phyloP scores from a whole-genome alignment of 345 rosid species.

The Eutrema heterophyllum region DNA sequence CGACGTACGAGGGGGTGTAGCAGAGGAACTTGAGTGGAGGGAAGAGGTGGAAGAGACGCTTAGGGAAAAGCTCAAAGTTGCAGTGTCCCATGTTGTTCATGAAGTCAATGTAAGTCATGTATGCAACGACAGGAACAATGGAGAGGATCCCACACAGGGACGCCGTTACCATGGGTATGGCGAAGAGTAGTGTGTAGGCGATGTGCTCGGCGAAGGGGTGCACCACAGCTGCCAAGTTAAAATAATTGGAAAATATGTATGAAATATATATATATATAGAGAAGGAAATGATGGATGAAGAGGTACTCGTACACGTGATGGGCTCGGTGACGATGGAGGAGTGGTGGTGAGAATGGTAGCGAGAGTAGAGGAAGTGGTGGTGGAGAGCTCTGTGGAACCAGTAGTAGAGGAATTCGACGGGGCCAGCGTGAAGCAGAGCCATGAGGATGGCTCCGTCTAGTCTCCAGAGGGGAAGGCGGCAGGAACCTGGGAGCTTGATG shows the following conservation, averaged over 20 bases:
- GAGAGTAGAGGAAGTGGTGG: conserved; percentile 78
- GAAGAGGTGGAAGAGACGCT: conserved; percentile 26
- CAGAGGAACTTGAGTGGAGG: conserved; percentile 32
- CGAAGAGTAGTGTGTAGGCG: conserved; percentile 43
- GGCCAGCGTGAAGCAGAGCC: conserved; percentile 55
- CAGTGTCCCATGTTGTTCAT: conserved; percentile 40
- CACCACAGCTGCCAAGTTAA: conserved; percentile 18
- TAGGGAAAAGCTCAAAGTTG: conserved; percentile 36
- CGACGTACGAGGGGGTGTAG: conserved; percentile 35
- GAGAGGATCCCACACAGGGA: conserved; percentile 7
- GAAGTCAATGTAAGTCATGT: conserved; percentile 30
- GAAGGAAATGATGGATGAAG: background rate
- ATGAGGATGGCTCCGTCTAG: conserved; percentile 38
- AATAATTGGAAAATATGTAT: background rate
- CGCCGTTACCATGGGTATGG: conserved; percentile 39
- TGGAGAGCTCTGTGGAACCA: conserved; percentile 79
- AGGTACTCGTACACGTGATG: conserved; percentile 45
- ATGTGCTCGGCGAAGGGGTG: conserved; percentile 75
- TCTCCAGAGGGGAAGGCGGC: conserved; percentile 55
- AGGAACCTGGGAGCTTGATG: conserved; percentile 17
- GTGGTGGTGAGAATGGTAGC: conserved; percentile 90
- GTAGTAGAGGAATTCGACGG: conserved; percentile 76
- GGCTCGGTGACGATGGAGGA: conserved; percentile 77
- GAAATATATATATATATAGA: no score
- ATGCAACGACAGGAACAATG: background rate